Evolutionary conservation across 192 early-diverging fungal species (phyloP), one percentile per base, ranked within the genome.

Genomic region (Mortierella hygrophila): DNA sequence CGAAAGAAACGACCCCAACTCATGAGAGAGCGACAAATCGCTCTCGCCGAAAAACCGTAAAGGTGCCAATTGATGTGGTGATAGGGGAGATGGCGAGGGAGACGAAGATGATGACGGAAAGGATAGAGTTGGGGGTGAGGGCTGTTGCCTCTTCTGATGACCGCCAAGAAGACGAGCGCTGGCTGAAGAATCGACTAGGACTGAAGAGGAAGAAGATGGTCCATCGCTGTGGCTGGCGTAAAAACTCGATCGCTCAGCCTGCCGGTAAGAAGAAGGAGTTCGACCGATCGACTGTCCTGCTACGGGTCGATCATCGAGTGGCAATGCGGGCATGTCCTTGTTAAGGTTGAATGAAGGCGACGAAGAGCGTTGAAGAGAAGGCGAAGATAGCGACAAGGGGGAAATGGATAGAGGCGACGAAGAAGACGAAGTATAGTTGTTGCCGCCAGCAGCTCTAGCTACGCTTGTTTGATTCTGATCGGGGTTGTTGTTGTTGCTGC

Each of bases 1-100:
- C 42, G 38, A 65, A 72, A 82, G 68, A 20, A 74, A 46, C 18
- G 65, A 69, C 32, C 65, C 77, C 35, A 83, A 57, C 26, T 83
- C 82, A 26, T 71, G 35, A 18, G 82, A 75, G 38, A 83, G 72
- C 11, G 82, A 78, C 20, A 70, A n/a, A 26, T 55, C 9, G 40
- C n/a, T 77, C 35, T 70, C 82, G 26, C 74, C 38, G 35, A 57
- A 23, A 47, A 81, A 75, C 35, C 21, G 44, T 37, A 75, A 37
- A 54, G 73, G 73, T 21, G 52, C 73, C 42, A 75, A 54, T 49
- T 57, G 73, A 55, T 38, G 44, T 52, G 49, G 49, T 20, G 49
- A 52, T 16, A 52, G 49, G 18, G 49, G 49, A 52, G 49, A 52
- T 52, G 49, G 49, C 21, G 73, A 75, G 52, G 72, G 0, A 60